These are phyloP conservation scores for Phytophthora quininea DNA, from an alignment of 352 stramenopile species.

Conservation along the genomic window DNA sequence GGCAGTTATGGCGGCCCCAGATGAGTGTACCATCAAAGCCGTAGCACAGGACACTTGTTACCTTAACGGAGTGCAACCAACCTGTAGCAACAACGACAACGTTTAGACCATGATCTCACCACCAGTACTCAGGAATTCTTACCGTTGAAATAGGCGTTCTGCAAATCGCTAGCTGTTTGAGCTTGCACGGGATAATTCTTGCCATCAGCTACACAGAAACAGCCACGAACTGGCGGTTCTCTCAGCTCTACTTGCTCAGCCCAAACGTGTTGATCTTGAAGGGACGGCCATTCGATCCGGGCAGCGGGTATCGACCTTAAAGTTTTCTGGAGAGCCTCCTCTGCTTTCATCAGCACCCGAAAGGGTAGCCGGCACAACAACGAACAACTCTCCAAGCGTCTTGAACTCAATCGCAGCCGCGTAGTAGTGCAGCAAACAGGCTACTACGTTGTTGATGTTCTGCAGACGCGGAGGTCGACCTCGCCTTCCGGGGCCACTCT, in stretches of 20 bases:
- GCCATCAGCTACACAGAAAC: not conserved
- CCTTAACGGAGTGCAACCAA: not conserved
- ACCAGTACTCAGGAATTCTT: not conserved
- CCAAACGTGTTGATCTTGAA: not conserved
- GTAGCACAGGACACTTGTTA: not conserved
- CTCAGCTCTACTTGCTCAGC: not conserved
- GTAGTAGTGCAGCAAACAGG: slow-evolving; percentile 1
- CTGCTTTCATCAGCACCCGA: not conserved
- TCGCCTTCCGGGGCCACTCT: not conserved
- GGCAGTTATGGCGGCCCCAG: no score
- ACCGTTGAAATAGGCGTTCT: not conserved
- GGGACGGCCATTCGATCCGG: not conserved
- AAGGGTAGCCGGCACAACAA: not conserved
- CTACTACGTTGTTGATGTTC: slow-evolving; percentile 3
- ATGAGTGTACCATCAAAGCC: no score
- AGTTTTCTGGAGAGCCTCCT: not conserved
- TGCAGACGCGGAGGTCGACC: not conserved
- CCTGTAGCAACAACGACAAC: not conserved
- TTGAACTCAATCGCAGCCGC: not conserved
- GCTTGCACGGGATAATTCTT: not conserved
- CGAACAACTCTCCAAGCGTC: not conserved
- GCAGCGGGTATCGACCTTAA: not conserved
- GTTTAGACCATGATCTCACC: not conserved
- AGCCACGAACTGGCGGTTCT: not conserved
- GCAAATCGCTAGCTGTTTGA: not conserved